Evolutionary conservation across 495 filamentous ascomycete species (phyloP).

Genomic region (Hypoxylon subgilvum): DNA sequence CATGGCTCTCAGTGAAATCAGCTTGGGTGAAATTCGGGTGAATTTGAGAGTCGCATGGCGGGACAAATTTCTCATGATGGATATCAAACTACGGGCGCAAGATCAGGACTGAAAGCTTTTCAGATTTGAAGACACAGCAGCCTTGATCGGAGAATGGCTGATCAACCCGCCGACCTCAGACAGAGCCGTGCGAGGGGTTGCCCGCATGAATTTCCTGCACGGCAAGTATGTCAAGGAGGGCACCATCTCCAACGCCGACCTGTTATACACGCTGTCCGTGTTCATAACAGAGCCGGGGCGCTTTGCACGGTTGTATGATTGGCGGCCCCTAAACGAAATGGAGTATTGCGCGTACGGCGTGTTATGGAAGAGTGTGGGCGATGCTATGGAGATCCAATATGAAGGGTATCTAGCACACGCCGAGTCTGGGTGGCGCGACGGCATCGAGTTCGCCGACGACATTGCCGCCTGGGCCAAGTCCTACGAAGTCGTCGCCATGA

Average conservation of each 20-base stretch:
- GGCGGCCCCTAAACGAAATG: slow-evolving; percentile 65
- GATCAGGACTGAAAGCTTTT: no score
- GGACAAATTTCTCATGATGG: no score
- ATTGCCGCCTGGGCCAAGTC: slow-evolving; percentile 61
- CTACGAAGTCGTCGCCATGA: slow-evolving; percentile 65
- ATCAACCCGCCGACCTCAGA: slow-evolving; percentile 53
- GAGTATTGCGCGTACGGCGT: slow-evolving; percentile 70
- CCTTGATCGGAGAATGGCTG: slow-evolving; percentile 60
- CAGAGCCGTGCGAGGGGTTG: slow-evolving; percentile 58
- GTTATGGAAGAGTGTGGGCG: slow-evolving; percentile 70
- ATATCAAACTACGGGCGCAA: no score
- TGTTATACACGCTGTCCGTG: slow-evolving; percentile 70
- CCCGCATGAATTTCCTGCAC: slow-evolving; percentile 72
- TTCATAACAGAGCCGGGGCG: slow-evolving; percentile 65
- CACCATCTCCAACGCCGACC: slow-evolving; percentile 67
- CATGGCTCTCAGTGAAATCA: no score
- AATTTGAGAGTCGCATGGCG: no score
- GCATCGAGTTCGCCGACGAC: slow-evolving; percentile 70
- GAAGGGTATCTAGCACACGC: slow-evolving; percentile 37
- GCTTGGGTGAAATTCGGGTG: background rate
- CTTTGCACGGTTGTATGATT: slow-evolving; percentile 67
- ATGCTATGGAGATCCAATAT: slow-evolving; percentile 66
- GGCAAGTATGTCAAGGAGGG: slow-evolving; percentile 62
- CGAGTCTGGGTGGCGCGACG: slow-evolving; percentile 59
- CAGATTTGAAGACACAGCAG: slow-evolving; percentile 65